A percentile compares a stretch with the other conserved stretches of the same genome.
Conservation (phyloP, 2,329 filamentous ascomycete species). For the Metarhizium rileyi region DNA sequence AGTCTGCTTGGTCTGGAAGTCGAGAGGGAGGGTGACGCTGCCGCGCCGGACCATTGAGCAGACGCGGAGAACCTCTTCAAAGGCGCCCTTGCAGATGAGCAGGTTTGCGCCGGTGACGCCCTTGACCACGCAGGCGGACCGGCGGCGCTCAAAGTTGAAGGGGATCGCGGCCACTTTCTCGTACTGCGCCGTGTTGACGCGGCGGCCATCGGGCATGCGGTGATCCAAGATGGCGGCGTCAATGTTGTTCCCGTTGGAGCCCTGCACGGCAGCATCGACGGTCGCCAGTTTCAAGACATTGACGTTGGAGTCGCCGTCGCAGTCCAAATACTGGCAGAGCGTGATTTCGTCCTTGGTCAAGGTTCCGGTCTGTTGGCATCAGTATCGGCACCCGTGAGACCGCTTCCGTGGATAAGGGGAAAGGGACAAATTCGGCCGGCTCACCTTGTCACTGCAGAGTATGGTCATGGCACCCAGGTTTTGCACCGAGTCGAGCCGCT, state of each 20-base stretch:
- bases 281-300: slow-evolving; percentile 17
- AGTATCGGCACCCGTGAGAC: neutral
- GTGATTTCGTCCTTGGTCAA: slow-evolving; percentile 21
- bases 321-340: slow-evolving; percentile 14
- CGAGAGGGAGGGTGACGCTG: slow-evolving; percentile 10
- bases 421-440: too few species aligned
- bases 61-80: slow-evolving; percentile 17
- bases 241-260: slow-evolving; percentile 19
- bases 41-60: slow-evolving; percentile 12
- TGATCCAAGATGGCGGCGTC: slow-evolving; percentile 16
- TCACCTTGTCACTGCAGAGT: slow-evolving; percentile 20
- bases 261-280: slow-evolving; percentile 17
- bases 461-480: slow-evolving; percentile 21
- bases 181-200: slow-evolving; percentile 13
- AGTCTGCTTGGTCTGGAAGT: slow-evolving; percentile 7
- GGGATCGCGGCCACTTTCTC: slow-evolving; percentile 15
- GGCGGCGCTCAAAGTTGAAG: slow-evolving; percentile 18
- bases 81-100: slow-evolving; percentile 20
- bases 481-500: slow-evolving; percentile 22
- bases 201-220: slow-evolving; percentile 7
- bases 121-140: slow-evolving; percentile 14
- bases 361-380: slow-evolving; percentile 14
- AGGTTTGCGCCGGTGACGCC: slow-evolving; percentile 15
- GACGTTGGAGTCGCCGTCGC: slow-evolving; percentile 8
- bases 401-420: neutral